Base-by-base conservation (phyloP, 2,329 filamentous ascomycete genomes). In the Trichoderma atrobrunneum region DNA sequence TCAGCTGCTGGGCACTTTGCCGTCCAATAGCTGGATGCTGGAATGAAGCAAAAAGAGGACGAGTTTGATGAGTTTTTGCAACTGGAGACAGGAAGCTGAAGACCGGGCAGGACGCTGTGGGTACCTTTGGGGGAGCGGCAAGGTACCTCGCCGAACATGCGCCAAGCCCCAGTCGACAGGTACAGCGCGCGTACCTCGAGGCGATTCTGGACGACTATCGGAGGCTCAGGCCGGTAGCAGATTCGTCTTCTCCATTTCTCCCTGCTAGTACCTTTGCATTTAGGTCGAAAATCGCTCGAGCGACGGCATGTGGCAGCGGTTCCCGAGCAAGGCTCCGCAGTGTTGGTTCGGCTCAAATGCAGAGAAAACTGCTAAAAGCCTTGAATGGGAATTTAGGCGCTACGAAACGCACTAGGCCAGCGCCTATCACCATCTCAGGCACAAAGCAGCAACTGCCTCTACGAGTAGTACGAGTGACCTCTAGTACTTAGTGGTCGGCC, bases 301-400 rank as follows among this genome's bases (percentile, higher is more conserved):
- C 7, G 18, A 36, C 64, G 64, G 64, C 64, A 67, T 59, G 64
- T 67, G 64, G 64, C 64, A 67, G 64, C 26, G 24, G 24, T 16
- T 67, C 32, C 64, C 51, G 34, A 43, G 30, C 5, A 21, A 24
- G 21, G 30, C 64, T 56, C 64, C 64, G 64, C 64, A 67, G 51
- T 24, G 30, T 39, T 67, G 32, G 60, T 24, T 39, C 60, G 57
- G 57, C n/a, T 34, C 57, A 34, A 34, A 21, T 32, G 57, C 57
- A 60, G 3, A 43, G 5, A n/a, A 60, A 60, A 34, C 57, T 60
- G 57, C 30, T 60, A 60, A 60, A 60, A n/a, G 57, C 16, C 39
- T 43, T 43, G 39, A 43, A 18, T 60, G 32, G 57, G 26, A 34
- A 6, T 12, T n/a, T 32, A 60, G 18, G 57, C 57, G 57, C 30